phyloP scores from a whole-genome alignment of 495 filamentous ascomycete species.

The Terfezia claveryi region DNA sequence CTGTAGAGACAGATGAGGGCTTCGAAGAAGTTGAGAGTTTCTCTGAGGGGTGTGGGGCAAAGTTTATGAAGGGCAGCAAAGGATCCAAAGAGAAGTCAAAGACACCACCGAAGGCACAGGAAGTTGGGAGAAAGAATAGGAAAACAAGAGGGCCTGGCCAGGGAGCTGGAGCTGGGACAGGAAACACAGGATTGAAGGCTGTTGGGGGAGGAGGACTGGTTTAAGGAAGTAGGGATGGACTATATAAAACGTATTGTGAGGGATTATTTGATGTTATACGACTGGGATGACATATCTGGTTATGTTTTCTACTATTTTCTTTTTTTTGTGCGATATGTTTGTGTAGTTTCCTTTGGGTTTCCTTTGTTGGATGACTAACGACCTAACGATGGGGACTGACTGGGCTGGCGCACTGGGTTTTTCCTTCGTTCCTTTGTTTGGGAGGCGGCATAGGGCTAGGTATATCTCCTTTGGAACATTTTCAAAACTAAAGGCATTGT shows the following conservation, averaged over 20 bases:
- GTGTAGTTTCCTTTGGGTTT: no score
- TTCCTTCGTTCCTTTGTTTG: no score
- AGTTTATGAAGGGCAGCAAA: neutral
- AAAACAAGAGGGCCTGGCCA: no score
- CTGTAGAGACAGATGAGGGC: neutral
- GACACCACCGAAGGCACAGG: neutral
- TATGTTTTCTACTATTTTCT: no score
- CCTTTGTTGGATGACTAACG: neutral
- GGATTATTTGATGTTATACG: no score
- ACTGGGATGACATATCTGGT: no score
- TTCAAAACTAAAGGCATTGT: no score
- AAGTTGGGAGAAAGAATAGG: neutral
- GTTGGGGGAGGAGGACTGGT: neutral
- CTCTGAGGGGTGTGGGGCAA: neutral
- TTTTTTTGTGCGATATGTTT: no score
- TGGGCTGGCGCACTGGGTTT: neutral
- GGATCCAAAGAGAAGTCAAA: neutral
- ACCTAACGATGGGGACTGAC: slow-evolving; percentile 1
- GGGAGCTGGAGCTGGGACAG: neutral
- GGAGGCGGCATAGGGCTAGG: no score
- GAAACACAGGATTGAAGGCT: neutral
- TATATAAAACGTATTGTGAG: no score
- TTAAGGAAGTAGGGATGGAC: neutral
- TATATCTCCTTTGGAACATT: no score
- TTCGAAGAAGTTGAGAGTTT: neutral